phyloP scores from a whole-genome alignment of 83 land plant genomes.

The Picea abies region DNA sequence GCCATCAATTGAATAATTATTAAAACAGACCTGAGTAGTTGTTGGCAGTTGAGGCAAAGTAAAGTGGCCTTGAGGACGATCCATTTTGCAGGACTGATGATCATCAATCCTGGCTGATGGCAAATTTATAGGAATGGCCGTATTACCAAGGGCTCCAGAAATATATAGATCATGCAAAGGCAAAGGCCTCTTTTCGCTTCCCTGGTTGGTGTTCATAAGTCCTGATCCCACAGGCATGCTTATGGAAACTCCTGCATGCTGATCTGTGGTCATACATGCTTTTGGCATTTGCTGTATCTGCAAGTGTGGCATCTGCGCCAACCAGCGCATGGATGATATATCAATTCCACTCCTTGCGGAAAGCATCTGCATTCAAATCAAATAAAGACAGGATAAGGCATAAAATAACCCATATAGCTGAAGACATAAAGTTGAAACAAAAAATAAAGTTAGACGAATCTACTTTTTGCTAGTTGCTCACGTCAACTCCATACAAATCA shows the following conservation, averaged over 20 bases:
- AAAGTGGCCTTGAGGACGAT: background rate
- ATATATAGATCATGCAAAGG: background rate
- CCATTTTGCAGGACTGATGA: slow-evolving; percentile 14
- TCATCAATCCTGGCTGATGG: background rate
- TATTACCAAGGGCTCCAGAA: background rate
- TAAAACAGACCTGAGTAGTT: slow-evolving; percentile 12
- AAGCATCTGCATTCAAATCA: slow-evolving; percentile 20
- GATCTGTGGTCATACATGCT: background rate
- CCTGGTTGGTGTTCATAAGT: slow-evolving; percentile 1
- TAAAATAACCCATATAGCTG: background rate
- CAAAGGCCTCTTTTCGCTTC: background rate
- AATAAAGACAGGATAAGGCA: background rate
- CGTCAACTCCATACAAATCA: too few relatives aligned
- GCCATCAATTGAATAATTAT: background rate
- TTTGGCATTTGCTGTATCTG: slow-evolving; percentile 14
- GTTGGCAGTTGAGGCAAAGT: background rate
- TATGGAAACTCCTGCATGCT: slow-evolving; percentile 1
- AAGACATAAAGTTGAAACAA: background rate
- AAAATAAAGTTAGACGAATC: too few relatives aligned
- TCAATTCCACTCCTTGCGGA: slow-evolving; percentile 21
- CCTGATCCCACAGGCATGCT: background rate
- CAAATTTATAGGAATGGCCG: background rate
- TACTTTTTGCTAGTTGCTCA: too few relatives aligned
- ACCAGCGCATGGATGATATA: slow-evolving; percentile 6
- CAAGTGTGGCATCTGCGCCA: slow-evolving; percentile 17